Percentiles rank a stretch among this genome's conserved stretches.
Evolutionary conservation across 306 rosid species (phyloP).

Genomic region (Trifolium subterraneum): DNA sequence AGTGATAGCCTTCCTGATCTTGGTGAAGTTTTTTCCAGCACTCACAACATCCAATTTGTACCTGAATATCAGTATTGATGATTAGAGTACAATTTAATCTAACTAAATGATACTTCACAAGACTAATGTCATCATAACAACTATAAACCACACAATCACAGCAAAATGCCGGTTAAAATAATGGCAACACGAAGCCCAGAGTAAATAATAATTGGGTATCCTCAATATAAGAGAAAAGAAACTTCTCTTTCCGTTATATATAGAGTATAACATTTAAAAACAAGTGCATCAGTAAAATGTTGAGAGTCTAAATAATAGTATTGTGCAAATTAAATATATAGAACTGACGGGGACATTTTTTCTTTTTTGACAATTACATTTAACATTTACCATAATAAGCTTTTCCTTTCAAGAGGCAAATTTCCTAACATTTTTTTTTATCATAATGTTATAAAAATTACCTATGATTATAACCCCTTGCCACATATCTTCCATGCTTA

Average conservation of each 20-base stretch:
- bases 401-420: neutral
- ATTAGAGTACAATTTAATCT: slow-evolving; percentile 34
- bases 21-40: slow-evolving; percentile 76
- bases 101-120: neutral
- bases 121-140: slow-evolving; percentile 6
- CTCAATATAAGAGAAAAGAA: slow-evolving; percentile 7
- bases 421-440: too few species aligned
- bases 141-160: slow-evolving; percentile 10
- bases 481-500: neutral
- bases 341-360: neutral
- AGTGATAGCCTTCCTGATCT: slow-evolving; percentile 83
- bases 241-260: neutral
- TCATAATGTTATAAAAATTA: neutral
- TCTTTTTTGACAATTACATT: too few species aligned
- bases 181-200: slow-evolving; percentile 26
- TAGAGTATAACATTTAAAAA: neutral
- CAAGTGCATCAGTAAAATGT: neutral
- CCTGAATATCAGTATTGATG: slow-evolving; percentile 48
- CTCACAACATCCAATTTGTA: slow-evolving; percentile 82
- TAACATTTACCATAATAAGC: too few species aligned
- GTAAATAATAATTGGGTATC: neutral
- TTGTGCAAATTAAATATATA: slow-evolving; percentile 3
- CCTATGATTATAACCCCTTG: neutral
- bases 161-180: slow-evolving; percentile 19
- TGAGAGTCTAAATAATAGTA: neutral